Percentiles rank a stretch among this genome's conserved stretches.
Conservation (phyloP, 495 filamentous ascomycete species). For the Aspergillus bertholletiae region DNA sequence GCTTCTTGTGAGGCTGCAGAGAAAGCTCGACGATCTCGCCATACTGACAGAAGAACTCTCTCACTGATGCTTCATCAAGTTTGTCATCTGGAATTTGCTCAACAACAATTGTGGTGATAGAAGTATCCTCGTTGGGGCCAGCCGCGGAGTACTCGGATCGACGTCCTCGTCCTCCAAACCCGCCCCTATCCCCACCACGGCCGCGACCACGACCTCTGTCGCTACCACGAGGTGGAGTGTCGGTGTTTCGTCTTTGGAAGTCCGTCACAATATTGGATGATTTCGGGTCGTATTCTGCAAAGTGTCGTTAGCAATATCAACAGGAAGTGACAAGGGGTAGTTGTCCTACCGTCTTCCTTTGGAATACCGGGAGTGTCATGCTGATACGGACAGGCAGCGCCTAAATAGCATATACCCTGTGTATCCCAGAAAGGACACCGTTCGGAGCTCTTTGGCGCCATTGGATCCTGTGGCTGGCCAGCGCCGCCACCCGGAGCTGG, state of each 20-base stretch:
- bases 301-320: conserved; percentile 17
- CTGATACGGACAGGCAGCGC: conserved; percentile 74
- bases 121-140: conserved; percentile 70
- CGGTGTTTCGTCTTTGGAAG: conserved; percentile 17
- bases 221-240: conserved; percentile 28
- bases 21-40: conserved; percentile 70
- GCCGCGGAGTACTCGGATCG: conserved; percentile 70
- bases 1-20: conserved; percentile 70
- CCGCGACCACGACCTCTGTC: conserved; percentile 45
- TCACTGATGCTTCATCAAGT: conserved; percentile 69
- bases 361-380: conserved; percentile 63
- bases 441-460: conserved; percentile 41
- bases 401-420: conserved; percentile 80
- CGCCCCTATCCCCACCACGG: conserved; percentile 44
- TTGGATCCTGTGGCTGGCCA: conserved; percentile 30
- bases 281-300: conserved; percentile 79
- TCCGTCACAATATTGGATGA: conserved; percentile 52
- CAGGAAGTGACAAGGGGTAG: background rate
- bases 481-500: conserved; percentile 23
- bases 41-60: conserved; percentile 81
- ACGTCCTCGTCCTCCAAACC: conserved; percentile 45
- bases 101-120: conserved; percentile 78
- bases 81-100: conserved; percentile 91
- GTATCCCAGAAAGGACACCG: conserved; percentile 85
- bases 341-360: conserved; percentile 46